Conservation (phyloP, 257 asterid genomes). For the Lavandula angustifolia region DNA sequence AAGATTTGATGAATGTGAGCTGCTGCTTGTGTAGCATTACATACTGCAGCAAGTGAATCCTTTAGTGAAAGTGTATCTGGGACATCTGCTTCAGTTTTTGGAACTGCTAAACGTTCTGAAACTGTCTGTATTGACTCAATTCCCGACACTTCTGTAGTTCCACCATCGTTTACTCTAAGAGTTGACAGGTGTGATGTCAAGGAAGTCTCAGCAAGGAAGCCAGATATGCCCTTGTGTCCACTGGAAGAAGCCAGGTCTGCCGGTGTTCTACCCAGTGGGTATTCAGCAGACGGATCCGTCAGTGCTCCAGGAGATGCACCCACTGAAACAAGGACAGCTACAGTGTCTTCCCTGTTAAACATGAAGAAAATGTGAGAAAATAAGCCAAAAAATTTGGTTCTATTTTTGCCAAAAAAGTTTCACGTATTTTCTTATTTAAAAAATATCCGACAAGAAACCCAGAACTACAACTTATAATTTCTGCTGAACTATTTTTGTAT, state of each 20-base stretch:
- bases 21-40: constrained; percentile 95
- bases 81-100: constrained; percentile 61
- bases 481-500: not conserved
- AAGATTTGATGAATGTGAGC: constrained; percentile 87
- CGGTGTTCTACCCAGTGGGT: constrained; percentile 75
- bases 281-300: constrained; percentile 77
- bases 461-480: constrained; percentile 15
- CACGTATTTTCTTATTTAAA: not conserved
- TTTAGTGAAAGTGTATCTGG: constrained; percentile 71
- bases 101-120: constrained; percentile 75
- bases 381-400: not conserved
- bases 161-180: constrained; percentile 60
- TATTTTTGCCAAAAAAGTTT: constrained; percentile 1
- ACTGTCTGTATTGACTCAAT: constrained; percentile 55
- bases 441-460: constrained; percentile 16
- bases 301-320: constrained; percentile 85
- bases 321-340: constrained; percentile 76
- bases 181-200: constrained; percentile 69
- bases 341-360: constrained; percentile 79
- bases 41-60: constrained; percentile 91
- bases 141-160: constrained; percentile 42
- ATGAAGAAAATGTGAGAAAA: constrained; percentile 28
- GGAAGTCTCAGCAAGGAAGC: constrained; percentile 83
- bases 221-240: constrained; percentile 96
- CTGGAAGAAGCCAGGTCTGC: constrained; percentile 84